phyloP scores from a whole-genome alignment of 2,329 filamentous ascomycete species.

The Alternaria ethzedia region DNA sequence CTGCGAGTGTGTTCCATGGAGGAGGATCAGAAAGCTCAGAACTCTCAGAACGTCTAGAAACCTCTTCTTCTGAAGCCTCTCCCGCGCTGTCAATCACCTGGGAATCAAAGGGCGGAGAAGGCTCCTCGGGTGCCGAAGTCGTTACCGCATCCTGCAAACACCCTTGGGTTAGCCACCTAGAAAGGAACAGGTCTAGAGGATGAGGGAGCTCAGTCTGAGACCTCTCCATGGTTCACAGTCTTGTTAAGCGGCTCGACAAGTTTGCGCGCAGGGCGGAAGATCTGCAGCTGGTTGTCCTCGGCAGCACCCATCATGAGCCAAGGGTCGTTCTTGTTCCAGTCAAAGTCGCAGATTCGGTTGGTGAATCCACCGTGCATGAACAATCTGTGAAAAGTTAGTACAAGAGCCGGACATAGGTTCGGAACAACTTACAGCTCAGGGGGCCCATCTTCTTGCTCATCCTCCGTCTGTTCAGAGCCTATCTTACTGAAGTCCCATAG shows the following conservation, averaged over 20 bases:
- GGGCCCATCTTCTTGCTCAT: constrained; percentile 92
- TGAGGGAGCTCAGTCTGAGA: constrained; percentile 41
- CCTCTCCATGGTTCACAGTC: constrained; percentile 46
- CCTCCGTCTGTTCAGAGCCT: constrained; percentile 91
- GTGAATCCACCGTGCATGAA: constrained; percentile 99
- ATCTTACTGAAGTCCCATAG: constrained; percentile 95
- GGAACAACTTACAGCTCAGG: constrained; percentile 78
- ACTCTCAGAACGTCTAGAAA: not conserved
- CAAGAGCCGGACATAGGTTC: not conserved
- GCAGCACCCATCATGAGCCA: constrained; percentile 96
- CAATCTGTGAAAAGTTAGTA: constrained; percentile 60
- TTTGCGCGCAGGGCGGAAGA: constrained; percentile 62
- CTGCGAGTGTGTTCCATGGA: not conserved
- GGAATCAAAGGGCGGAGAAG: not conserved
- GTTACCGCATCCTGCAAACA: not conserved
- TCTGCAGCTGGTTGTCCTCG: constrained; percentile 95
- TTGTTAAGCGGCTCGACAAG: constrained; percentile 46
- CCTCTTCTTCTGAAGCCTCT: not conserved
- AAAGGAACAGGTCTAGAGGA: not conserved
- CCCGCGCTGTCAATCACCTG: not conserved
- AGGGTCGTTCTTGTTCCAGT: constrained; percentile 95
- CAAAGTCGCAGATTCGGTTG: constrained; percentile 94
- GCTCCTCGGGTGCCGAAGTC: not conserved
- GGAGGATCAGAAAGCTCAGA: not conserved
- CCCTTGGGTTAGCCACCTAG: not conserved